Evolutionary conservation across 805 yeast species (phyloP).

Genomic region (Komagataella pseudopastoris): DNA sequence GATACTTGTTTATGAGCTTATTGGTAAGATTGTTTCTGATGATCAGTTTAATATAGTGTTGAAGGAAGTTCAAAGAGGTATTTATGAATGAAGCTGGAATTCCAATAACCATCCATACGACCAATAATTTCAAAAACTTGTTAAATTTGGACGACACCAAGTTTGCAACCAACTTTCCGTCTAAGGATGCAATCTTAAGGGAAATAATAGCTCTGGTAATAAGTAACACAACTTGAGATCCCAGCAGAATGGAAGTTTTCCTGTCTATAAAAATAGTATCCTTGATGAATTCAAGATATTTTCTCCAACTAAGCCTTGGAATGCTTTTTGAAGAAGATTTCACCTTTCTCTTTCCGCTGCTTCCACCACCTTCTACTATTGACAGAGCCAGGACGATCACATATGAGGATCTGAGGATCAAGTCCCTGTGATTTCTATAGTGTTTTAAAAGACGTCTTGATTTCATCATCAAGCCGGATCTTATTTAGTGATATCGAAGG

Average conservation of each 20-base stretch:
- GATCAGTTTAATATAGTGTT: conserved; percentile 38
- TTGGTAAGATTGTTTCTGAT: conserved; percentile 55
- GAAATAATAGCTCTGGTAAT: conserved; percentile 61
- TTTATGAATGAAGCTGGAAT: conserved; percentile 77
- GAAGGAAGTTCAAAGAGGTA: conserved; percentile 50
- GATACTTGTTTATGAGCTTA: conserved; percentile 51
- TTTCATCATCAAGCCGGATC: neutral
- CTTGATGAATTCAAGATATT: neutral
- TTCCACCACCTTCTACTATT: neutral
- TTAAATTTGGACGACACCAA: conserved; percentile 59
- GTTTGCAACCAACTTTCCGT: conserved; percentile 75
- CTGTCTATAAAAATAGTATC: neutral
- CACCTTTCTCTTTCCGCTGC: neutral
- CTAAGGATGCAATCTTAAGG: conserved; percentile 72
- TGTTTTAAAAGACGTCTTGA: neutral
- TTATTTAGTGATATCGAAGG: neutral
- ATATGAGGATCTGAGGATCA: neutral
- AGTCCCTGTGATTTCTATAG: neutral
- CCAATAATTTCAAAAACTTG: conserved; percentile 46
- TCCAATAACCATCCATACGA: conserved; percentile 75
- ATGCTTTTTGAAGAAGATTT: neutral
- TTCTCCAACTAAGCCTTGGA: neutral
- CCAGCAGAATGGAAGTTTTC: neutral
- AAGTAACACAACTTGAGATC: conserved; percentile 23
- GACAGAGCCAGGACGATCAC: neutral